Evolutionary conservation across 2,329 filamentous ascomycete genomes (phyloP).

Genomic region (Hymenoscyphus linearis): DNA sequence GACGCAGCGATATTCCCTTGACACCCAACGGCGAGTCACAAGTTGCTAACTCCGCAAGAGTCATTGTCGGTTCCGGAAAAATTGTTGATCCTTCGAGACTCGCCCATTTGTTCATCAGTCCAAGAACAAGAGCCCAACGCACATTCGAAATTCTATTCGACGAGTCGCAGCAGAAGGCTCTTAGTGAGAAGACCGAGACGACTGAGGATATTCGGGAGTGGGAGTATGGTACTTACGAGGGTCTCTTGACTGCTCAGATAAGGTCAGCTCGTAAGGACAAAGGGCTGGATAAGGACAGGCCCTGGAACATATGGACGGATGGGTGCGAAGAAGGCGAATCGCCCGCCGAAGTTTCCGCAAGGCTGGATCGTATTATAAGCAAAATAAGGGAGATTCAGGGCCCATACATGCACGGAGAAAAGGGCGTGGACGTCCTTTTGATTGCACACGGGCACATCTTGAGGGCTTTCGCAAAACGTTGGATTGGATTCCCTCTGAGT

Average conservation of each 20-base stretch:
- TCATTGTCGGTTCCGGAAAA: constrained; percentile 41
- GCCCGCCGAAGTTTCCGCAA: constrained; percentile 40
- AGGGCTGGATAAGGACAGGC: constrained; percentile 39
- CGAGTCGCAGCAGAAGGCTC: constrained; percentile 15
- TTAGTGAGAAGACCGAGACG: constrained; percentile 32
- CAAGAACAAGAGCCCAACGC: constrained; percentile 40
- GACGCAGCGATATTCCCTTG: constrained; percentile 37
- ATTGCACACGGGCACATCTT: constrained; percentile 45
- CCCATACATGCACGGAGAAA: constrained; percentile 38
- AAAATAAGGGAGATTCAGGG: constrained; percentile 45
- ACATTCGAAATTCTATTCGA: constrained; percentile 43
- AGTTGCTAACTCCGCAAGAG: constrained; percentile 37
- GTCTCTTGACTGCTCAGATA: constrained; percentile 41
- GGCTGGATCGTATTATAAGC: constrained; percentile 45
- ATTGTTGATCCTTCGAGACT: constrained; percentile 44
- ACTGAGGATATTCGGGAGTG: constrained; percentile 44
- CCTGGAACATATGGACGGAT: constrained; percentile 49
- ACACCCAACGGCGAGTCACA: constrained; percentile 38
- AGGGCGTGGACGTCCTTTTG: constrained; percentile 45
- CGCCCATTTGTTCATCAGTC: constrained; percentile 41
- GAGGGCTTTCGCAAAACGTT: constrained; percentile 49
- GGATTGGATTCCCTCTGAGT: constrained; percentile 41
- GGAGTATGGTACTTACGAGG: constrained; percentile 47
- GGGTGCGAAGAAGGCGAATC: constrained; percentile 46
- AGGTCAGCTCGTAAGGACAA: constrained; percentile 33